Base-by-base conservation (phyloP, 176 grass and related monocot species). In the Carex littledalei region DNA sequence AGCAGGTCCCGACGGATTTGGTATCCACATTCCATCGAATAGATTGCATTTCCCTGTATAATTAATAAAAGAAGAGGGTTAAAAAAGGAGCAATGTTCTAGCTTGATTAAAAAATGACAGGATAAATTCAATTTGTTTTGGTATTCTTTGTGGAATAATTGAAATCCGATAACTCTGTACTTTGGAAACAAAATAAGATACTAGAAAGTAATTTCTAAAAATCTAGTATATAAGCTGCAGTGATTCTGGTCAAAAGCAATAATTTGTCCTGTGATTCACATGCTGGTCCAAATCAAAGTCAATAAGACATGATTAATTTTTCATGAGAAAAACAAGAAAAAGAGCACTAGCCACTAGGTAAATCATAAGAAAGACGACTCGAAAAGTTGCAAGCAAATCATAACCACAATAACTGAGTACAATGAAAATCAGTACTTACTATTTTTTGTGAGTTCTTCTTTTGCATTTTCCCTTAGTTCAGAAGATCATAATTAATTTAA, bases 11-110 rank as follows among this genome's bases (percentile, higher is more conserved):
- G 89, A 96, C 11, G 81, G 86, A 55, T 88, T 87, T 66, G 87
- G 86, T 67, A 91, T 31, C 94, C 94, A 96, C 81, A 89, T 80
- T 52, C 94, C 94, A 64, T 74, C 63, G 61, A 93, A 96, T 73
- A 93, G 76, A 84, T 93, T 49, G 39, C 94, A 96, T 31, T 77
- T 22, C 13, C 50, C 73, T 77, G 50, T 76, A 54, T 26, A 77
- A 54, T 54, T 55, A 55, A 12, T 31, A 13, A 47, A 49, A 73
- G 3, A 41, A 22, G 4, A 73, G 16, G 39, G 6, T 49, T 22
- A 73, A 20, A 21, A 22, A 45, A 71, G 16, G 8, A 49, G 2
- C 17, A 49, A 49, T 49, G 4, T 21, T 49, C 18, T 49, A 45
- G 37, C 35, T 47, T 39, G 34, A 69, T 18, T 69, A 65, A 65